Evolutionary conservation across 768 basidiomycete species (phyloP).

Genomic region (Nidularia pulvinata): DNA sequence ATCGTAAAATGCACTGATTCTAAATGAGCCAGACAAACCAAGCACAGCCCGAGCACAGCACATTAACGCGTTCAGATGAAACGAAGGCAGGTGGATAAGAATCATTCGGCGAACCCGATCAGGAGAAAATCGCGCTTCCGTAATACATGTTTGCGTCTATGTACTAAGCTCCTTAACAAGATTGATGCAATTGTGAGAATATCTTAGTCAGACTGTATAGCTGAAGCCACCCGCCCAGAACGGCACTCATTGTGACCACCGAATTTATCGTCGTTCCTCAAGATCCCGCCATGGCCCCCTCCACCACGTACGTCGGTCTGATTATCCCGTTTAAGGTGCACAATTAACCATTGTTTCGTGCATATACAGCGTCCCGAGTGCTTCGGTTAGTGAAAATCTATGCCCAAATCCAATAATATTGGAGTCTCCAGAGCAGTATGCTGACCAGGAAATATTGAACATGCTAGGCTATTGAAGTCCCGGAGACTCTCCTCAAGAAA

Average conservation of each 20-base stretch:
- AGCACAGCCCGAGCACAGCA: background rate
- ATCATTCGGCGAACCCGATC: too few species aligned
- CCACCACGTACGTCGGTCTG: slow-evolving; percentile 47
- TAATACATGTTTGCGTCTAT: too few species aligned
- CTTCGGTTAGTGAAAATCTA: slow-evolving; percentile 44
- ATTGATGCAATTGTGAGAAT: slow-evolving; percentile 15
- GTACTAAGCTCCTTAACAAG: too few species aligned
- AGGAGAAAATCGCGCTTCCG: too few species aligned
- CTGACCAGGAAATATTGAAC: slow-evolving; percentile 14
- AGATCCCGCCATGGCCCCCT: slow-evolving; percentile 52
- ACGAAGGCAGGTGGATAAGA: too few species aligned
- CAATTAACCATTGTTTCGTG: slow-evolving; percentile 6
- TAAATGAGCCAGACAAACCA: background rate
- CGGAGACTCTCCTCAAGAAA: slow-evolving; percentile 99
- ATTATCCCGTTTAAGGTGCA: background rate
- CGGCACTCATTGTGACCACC: slow-evolving; percentile 13
- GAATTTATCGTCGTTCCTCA: slow-evolving; percentile 40
- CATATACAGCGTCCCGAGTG: slow-evolving; percentile 47
- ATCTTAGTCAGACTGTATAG: slow-evolving; percentile 42
- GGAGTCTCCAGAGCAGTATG: slow-evolving; percentile 5
- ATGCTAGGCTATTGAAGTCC: slow-evolving; percentile 87
- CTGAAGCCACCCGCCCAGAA: slow-evolving; percentile 33
- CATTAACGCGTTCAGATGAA: background rate
- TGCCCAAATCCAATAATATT: slow-evolving; percentile 2
- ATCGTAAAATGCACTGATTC: background rate